Conservation (phyloP, 2,329 filamentous ascomycete genomes). For the Aspergillus tanneri region DNA sequence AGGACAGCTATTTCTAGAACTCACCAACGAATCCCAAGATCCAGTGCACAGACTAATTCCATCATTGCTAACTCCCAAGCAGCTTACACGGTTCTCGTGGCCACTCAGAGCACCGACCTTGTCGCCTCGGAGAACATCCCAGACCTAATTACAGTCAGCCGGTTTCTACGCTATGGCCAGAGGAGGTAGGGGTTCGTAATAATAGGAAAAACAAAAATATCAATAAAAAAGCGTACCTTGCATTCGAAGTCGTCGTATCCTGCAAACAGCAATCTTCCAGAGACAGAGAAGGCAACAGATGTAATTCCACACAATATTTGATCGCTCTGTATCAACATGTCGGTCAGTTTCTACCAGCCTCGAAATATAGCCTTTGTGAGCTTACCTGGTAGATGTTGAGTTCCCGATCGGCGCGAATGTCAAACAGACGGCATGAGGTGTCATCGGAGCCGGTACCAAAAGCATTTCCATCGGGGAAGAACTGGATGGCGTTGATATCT, state of each 20-base stretch:
- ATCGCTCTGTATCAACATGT: conserved; percentile 66
- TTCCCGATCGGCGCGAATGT: conserved; percentile 90
- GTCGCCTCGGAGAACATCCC: conserved; percentile 94
- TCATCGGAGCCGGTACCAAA: conserved; percentile 98
- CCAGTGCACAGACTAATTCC: conserved; percentile 98
- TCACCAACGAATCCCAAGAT: conserved; percentile 98
- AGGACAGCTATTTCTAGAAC: conserved; percentile 38
- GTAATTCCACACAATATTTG: conserved; percentile 98
- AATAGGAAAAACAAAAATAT: not conserved
- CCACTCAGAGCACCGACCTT: conserved; percentile 95
- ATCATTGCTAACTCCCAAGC: conserved; percentile 96
- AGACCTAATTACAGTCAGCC: conserved; percentile 64
- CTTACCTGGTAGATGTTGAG: conserved; percentile 66
- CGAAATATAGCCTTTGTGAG: conserved; percentile 11
- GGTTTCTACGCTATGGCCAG: not conserved
- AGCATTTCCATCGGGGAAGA: conserved; percentile 98
- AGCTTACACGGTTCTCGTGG: conserved; percentile 98
- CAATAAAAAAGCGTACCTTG: conserved; percentile 68
- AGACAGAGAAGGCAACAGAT: conserved; percentile 96
- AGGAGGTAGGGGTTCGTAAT: not conserved
- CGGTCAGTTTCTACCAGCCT: conserved; percentile 8
- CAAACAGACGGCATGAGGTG: conserved; percentile 93
- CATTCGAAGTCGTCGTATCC: conserved; percentile 99
- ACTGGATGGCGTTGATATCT: conserved; percentile 99
- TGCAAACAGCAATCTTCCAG: conserved; percentile 88